Evolutionary conservation across 2,329 filamentous ascomycete species (phyloP).

Genomic region (Ophiostoma sp.): DNA sequence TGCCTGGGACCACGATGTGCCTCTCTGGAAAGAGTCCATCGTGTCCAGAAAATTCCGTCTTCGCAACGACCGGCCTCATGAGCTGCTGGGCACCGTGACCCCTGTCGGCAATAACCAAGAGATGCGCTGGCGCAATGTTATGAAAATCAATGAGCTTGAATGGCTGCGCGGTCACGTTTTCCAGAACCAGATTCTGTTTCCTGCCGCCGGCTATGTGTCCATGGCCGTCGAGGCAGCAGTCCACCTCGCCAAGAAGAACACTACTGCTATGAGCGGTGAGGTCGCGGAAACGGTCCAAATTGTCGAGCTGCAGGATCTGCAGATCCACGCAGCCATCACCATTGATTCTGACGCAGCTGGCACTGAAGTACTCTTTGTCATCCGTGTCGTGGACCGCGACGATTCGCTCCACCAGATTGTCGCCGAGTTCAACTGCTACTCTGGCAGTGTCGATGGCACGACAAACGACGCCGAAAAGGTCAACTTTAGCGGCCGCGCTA

Average conservation of each 20-base stretch:
- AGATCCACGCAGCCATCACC: conserved; percentile 23
- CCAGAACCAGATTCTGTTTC: conserved; percentile 44
- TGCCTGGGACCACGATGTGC: conserved; percentile 27
- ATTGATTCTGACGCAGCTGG: conserved; percentile 23
- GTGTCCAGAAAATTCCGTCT: conserved; percentile 33
- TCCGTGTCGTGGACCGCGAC: conserved; percentile 15
- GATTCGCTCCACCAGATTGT: not conserved
- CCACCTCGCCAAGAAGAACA: conserved; percentile 28
- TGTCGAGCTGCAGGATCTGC: conserved; percentile 24
- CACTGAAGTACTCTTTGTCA: conserved; percentile 24
- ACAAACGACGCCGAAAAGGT: conserved; percentile 22
- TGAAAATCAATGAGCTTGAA: conserved; percentile 37
- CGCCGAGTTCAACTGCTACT: conserved; percentile 23
- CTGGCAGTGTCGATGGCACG: conserved; percentile 23
- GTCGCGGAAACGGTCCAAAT: conserved; percentile 10
- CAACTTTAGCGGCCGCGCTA: conserved; percentile 23
- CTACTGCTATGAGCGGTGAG: not conserved
- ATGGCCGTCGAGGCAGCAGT: conserved; percentile 37
- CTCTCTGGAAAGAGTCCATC: conserved; percentile 28
- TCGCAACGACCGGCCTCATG: conserved; percentile 31
- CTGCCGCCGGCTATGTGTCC: conserved; percentile 40
- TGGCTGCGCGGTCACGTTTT: conserved; percentile 48
- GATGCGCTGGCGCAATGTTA: conserved; percentile 38
- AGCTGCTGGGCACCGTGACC: conserved; percentile 35
- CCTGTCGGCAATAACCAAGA: conserved; percentile 35